These are phyloP conservation scores for Aureobasidium sp. DNA, from an alignment of 2,329 filamentous ascomycete species.

Conservation along the genomic window DNA sequence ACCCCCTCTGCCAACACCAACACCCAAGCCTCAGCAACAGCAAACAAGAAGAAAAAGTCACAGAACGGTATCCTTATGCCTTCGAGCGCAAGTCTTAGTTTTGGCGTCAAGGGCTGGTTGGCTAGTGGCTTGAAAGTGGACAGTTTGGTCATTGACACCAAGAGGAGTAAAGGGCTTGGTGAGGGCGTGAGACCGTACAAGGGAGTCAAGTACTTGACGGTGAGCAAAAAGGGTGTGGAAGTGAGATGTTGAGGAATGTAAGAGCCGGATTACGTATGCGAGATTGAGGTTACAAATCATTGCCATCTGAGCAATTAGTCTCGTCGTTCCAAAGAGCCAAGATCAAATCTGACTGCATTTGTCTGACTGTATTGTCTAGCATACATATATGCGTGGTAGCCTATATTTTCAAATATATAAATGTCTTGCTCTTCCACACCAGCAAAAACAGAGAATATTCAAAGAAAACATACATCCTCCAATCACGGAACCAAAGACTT, in stretches of 20 bases:
- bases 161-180: constrained; percentile 76
- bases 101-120: constrained; percentile 55
- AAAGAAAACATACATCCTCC: no score
- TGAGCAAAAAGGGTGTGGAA: constrained; percentile 51
- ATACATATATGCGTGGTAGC: no score
- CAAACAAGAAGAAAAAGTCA: constrained; percentile 37
- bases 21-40: neutral
- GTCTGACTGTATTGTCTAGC: no score
- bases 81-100: constrained; percentile 39
- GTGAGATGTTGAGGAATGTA: constrained; percentile 31
- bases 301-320: no score
- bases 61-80: constrained; percentile 49
- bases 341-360: no score
- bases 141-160: constrained; percentile 56
- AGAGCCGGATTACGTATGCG: no score
- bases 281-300: no score
- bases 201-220: constrained; percentile 92
- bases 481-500: no score
- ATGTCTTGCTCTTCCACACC: no score
- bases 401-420: no score
- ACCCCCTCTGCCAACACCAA: constrained; percentile 14
- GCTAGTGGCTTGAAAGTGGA: constrained; percentile 59
- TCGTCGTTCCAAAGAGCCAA: no score
- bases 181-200: constrained; percentile 93
- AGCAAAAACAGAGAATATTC: no score